Evolutionary conservation across 495 filamentous ascomycete genomes (phyloP), one percentile per base, ranked within the genome.

Genomic region (Annulohypoxylon maeteangense): DNA sequence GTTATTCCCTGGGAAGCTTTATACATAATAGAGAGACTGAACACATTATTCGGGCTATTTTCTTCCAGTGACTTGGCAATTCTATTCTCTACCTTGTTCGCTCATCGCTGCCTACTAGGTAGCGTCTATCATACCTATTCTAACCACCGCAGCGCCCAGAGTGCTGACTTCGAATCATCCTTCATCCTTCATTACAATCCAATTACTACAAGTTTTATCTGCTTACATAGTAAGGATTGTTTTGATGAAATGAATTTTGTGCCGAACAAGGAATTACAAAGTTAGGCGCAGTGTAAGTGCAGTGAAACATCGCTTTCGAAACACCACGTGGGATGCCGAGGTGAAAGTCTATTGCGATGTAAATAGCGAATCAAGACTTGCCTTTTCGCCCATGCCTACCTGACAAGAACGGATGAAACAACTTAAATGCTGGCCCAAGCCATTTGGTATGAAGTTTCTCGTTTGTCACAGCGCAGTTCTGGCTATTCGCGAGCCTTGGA

Each of bases 1-100:
- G 29, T 4, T 23, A 42, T 38, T 67, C 62, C 48, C 50, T 44
- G 40, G 40, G n/a, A 44, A 51, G 50, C 62, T 65, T 53, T 63
- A 57, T 67, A 67, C 47, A 65, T 63, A 67, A 71, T 71, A 71
- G 63, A 71, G 44, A 70, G 57, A 67, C 25, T 63, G 40, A 55
- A 55, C 22, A 54, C 56, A 48, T 31, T 58, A 29, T 29, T 47
- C 1, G 10, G 22, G 36, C 32, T 11, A 12, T 14, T 2, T 27
- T 54, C 11, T 23, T 1, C 11, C 29, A 18, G 42, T 48, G 62
- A 65, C 31, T 38, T 12, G 18, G 6, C 7, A 11, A 22, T 20
- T 34, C 22, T 29, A 18, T 29, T 44, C 4, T 8, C 32, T 22
- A 23, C 32, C 14, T 27, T 20, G 22, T 14, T 40, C 14, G 4